Percentiles rank a stretch among this genome's conserved stretches.
Conservation (phyloP, 2,329 filamentous ascomycete species). For the Trichocomaceae sp. region DNA sequence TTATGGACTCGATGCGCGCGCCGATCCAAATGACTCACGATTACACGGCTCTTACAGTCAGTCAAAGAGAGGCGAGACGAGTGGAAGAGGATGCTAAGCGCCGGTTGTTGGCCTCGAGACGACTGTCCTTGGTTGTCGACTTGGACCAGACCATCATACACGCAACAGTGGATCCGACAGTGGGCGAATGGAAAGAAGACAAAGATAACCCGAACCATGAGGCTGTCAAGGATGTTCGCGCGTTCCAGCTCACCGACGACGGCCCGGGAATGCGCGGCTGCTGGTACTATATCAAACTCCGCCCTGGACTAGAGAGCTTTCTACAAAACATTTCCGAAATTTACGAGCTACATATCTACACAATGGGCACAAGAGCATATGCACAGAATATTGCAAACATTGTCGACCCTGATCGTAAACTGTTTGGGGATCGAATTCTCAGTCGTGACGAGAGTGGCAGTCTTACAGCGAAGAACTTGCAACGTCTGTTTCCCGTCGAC, state of each 20-base stretch:
- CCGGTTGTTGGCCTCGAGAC: constrained; percentile 70
- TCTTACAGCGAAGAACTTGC: constrained; percentile 81
- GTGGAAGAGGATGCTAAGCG: constrained; percentile 82
- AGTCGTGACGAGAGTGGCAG: constrained; percentile 96
- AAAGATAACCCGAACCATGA: constrained; percentile 82
- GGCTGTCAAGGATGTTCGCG: constrained; percentile 78
- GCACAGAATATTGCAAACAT: constrained; percentile 86
- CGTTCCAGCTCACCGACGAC: constrained; percentile 85
- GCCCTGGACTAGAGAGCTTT: constrained; percentile 77
- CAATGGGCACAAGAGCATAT: constrained; percentile 97
- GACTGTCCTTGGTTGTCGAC: constrained; percentile 91
- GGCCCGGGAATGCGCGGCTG: constrained; percentile 67
- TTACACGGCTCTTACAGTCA: constrained; percentile 79
- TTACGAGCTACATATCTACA: constrained; percentile 97
- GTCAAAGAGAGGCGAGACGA: constrained; percentile 68
- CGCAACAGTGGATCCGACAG: constrained; percentile 91
- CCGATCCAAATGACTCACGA: constrained; percentile 94
- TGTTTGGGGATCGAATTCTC: constrained; percentile 91
- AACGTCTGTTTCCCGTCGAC: constrained; percentile 88
- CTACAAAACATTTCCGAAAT: constrained; percentile 68
- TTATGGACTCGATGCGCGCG: constrained; percentile 73
- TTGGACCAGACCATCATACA: constrained; percentile 98
- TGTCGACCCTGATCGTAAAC: constrained; percentile 78
- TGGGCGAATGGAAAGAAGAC: constrained; percentile 92
- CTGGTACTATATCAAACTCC: constrained; percentile 98